phyloP scores from a whole-genome alignment of 2,329 filamentous ascomycete genomes.

The Fusarium sp. region DNA sequence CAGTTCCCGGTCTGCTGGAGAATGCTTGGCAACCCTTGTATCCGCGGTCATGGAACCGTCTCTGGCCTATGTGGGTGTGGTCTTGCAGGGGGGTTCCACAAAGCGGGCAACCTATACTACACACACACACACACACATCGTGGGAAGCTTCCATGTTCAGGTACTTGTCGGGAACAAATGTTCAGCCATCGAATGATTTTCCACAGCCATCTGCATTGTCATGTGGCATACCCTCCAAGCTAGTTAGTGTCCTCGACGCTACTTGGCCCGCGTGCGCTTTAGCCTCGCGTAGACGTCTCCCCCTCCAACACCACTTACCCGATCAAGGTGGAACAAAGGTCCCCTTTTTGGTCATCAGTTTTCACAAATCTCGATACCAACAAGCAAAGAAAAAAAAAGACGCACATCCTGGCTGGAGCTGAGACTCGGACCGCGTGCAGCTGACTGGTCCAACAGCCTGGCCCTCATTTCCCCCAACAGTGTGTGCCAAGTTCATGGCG shows the following conservation, averaged over 20 bases:
- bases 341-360: not conserved
- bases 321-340: conserved; percentile 8
- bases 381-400: conserved; percentile 30
- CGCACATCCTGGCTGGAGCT: conserved; percentile 21
- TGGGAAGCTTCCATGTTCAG: conserved; percentile 7
- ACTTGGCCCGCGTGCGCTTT: conserved; percentile 22
- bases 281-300: conserved; percentile 12
- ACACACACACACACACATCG: conserved; percentile 7
- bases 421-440: conserved; percentile 17
- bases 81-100: conserved; percentile 15
- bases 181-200: conserved; percentile 8
- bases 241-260: conserved; percentile 14
- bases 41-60: conserved; percentile 29
- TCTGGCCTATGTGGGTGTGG: conserved; percentile 12
- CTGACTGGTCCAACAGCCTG: conserved; percentile 24
- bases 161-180: conserved; percentile 9
- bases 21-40: conserved; percentile 29
- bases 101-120: conserved; percentile 4
- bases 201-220: conserved; percentile 10
- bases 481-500: conserved; percentile 31
- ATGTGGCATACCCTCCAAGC: conserved; percentile 16
- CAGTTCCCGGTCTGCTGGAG: conserved; percentile 31
- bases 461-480: not conserved
- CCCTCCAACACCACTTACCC: not conserved
- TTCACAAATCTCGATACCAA: conserved; percentile 8